Conservation (phyloP, 805 yeast genomes). For the Nematodospora valgi region DNA sequence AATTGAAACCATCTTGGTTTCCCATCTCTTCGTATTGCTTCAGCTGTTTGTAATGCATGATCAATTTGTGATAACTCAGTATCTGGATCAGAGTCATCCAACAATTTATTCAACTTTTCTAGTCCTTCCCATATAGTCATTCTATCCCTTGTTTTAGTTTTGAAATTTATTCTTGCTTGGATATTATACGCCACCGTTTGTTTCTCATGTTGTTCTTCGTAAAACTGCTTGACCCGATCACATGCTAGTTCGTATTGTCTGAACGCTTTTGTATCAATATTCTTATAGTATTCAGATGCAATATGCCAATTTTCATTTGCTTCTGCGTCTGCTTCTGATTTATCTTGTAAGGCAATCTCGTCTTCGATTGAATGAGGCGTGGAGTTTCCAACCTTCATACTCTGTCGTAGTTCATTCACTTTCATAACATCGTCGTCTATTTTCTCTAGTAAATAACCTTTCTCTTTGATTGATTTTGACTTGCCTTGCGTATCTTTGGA, state of each 20-base stretch:
- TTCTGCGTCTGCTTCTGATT: background rate
- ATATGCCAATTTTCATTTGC: slow-evolving; percentile 20
- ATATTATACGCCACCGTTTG: slow-evolving; percentile 73
- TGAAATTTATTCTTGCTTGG: slow-evolving; percentile 69
- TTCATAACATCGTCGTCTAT: slow-evolving; percentile 25
- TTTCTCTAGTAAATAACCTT: slow-evolving; percentile 19
- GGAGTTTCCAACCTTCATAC: slow-evolving; percentile 7
- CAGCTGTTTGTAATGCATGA: slow-evolving; percentile 74
- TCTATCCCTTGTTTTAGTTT: slow-evolving; percentile 60
- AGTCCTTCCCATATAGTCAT: slow-evolving; percentile 75
- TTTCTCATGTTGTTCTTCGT: slow-evolving; percentile 63
- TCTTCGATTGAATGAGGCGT: slow-evolving; percentile 4
- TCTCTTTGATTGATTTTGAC: too few species aligned
- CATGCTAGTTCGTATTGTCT: slow-evolving; percentile 69
- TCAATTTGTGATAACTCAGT: slow-evolving; percentile 72
- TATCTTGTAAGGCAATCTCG: slow-evolving; percentile 3
- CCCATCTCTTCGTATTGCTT: slow-evolving; percentile 63
- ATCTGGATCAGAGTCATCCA: slow-evolving; percentile 75
- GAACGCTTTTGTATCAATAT: slow-evolving; percentile 41
- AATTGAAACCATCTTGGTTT: slow-evolving; percentile 76
- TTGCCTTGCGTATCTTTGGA: too few species aligned
- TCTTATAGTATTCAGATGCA: slow-evolving; percentile 27
- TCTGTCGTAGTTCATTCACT: slow-evolving; percentile 20
- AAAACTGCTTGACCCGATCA: slow-evolving; percentile 63
- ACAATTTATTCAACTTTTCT: slow-evolving; percentile 53